phyloP scores from a whole-genome alignment of 768 basidiomycete genomes.

The Mycena vulgaris region DNA sequence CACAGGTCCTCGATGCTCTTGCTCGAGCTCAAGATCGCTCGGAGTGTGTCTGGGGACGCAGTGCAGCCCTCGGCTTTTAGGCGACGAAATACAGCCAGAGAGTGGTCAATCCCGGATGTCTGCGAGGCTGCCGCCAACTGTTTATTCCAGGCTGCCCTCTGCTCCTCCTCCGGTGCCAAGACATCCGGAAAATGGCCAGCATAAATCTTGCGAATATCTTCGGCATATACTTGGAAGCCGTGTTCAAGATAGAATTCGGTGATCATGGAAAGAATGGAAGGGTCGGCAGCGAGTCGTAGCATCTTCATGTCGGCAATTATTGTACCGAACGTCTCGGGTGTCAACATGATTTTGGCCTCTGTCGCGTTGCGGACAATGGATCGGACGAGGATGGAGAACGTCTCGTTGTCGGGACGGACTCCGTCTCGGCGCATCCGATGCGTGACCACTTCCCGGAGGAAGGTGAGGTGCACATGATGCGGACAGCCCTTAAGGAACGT shows the following conservation, averaged over 20 bases:
- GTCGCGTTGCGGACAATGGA: constrained; percentile 54
- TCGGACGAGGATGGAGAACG: constrained; percentile 65
- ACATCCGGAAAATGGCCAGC: constrained; percentile 42
- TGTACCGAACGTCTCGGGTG: constrained; percentile 52
- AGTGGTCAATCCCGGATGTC: constrained; percentile 48
- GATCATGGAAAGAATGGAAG: constrained; percentile 57
- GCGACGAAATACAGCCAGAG: constrained; percentile 53
- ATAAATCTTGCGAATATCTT: constrained; percentile 58
- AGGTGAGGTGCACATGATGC: constrained; percentile 48
- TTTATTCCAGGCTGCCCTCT: constrained; percentile 31
- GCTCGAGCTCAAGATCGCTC: constrained; percentile 61
- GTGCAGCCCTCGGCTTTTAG: constrained; percentile 52
- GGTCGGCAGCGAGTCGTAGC: constrained; percentile 61
- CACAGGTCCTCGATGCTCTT: constrained; percentile 58
- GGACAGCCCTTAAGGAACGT: constrained; percentile 61
- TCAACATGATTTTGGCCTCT: constrained; percentile 47
- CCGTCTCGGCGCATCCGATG: constrained; percentile 49
- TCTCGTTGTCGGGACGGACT: constrained; percentile 57
- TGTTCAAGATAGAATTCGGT: constrained; percentile 60
- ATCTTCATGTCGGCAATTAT: constrained; percentile 65
- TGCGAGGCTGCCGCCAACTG: constrained; percentile 41
- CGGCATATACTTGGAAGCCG: constrained; percentile 53
- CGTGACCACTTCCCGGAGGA: constrained; percentile 54
- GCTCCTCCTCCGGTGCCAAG: constrained; percentile 36
- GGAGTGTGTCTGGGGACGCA: constrained; percentile 50